Evolutionary conservation across 352 stramenopile genomes (phyloP).

Genomic region (Phytopythium delawarense): DNA sequence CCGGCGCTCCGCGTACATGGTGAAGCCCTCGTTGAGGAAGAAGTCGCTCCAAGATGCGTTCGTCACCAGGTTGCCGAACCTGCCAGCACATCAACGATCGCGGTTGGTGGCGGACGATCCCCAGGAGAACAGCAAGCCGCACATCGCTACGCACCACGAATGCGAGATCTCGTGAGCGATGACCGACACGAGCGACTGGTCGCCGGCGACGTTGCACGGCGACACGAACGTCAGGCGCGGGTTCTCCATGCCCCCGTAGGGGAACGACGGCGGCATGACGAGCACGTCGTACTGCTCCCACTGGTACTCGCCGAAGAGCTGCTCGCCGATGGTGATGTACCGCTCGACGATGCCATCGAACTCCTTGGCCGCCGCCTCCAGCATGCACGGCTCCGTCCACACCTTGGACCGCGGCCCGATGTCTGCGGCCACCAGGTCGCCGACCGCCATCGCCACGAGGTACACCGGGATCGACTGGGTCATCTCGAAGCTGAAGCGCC

Average conservation of each 20-base stretch:
- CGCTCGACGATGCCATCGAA: conserved; percentile 75
- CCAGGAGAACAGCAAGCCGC: neutral
- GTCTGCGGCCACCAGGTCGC: conserved; percentile 60
- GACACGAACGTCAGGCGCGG: conserved; percentile 87
- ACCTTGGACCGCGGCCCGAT: conserved; percentile 71
- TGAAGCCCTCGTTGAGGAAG: conserved; percentile 88
- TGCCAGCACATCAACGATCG: conserved; percentile 7
- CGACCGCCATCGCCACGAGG: conserved; percentile 78
- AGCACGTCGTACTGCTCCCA: conserved; percentile 86
- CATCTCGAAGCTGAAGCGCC: conserved; percentile 72
- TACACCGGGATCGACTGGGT: conserved; percentile 83
- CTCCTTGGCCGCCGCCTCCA: conserved; percentile 66
- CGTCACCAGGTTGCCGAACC: conserved; percentile 81
- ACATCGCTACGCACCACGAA: conserved; percentile 41
- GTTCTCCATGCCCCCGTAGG: conserved; percentile 99
- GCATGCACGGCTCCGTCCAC: conserved; percentile 81
- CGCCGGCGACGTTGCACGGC: conserved; percentile 67
- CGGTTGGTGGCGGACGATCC: neutral
- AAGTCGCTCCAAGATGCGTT: conserved; percentile 87
- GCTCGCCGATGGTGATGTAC: conserved; percentile 66
- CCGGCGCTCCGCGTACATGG: conserved; percentile 78
- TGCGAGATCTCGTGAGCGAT: conserved; percentile 83
- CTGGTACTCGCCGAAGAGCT: conserved; percentile 76
- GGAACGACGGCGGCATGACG: conserved; percentile 86
- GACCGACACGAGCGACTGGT: conserved; percentile 74